Base-by-base conservation (phyloP, 2,329 filamentous ascomycete species). In the Dactylellina sp. region DNA sequence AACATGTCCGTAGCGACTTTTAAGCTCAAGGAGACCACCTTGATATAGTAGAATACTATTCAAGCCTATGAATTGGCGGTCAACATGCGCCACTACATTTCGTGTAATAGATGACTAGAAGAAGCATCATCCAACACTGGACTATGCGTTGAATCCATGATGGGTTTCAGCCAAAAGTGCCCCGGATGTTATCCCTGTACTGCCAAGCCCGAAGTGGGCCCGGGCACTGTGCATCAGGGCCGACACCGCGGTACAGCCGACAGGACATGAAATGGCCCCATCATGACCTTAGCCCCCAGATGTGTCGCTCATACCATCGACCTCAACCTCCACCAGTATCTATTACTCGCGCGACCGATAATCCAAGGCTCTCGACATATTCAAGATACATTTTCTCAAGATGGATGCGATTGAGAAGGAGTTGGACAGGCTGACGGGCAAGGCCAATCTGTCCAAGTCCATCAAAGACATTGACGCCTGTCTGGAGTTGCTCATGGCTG, bases 391-490 rank as follows among this genome's bases (percentile, higher is more conserved):
- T 16, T 3, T 16, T 22, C 2, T 40, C 47, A 66, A 62, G 61
- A 79, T 79, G 78, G 77, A 79, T 64, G 75, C 68, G 14, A 76
- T 97, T 76, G 86, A 91, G 80, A 88, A 88, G 78, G 92, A 96
- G 80, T 87, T 95, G 77, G 86, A 88, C 77, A 87, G 88, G 78
- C 87, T 96, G 72, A 87, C 87, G 78, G 88, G 86, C 79, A 88
- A 86, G 76, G 87, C 89, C 32, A 89, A 89, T 79, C 86, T 93
- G 47, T 86, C 86, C 2, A 87, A 89, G 64, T 89, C 89, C 40
- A 88, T 96, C 68, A 83, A 88, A 35, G 89, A 96, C 85, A 90
- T 96, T 16, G 92, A 98, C 80, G 86, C 87, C 71, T 90, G 93
- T 40, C 92, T 99, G 77, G 87, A 92, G 75, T 82, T 91, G 66